Evolutionary conservation across 352 stramenopile species (phyloP).

Genomic region (Pythium biforme): DNA sequence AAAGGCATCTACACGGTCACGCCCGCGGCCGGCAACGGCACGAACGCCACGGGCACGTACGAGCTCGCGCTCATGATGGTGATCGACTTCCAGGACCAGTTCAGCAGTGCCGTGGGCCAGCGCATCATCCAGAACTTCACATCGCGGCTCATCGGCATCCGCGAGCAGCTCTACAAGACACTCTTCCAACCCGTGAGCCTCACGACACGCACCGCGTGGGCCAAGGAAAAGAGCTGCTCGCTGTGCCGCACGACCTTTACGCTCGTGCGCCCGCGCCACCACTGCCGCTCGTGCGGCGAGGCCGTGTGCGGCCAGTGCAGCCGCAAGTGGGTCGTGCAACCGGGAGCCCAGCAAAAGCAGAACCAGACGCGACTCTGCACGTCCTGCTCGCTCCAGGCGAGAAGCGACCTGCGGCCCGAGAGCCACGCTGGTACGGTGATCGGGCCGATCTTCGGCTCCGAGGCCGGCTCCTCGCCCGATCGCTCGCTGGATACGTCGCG

Average conservation of each 20-base stretch:
- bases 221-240: conserved; percentile 54
- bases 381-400: conserved; percentile 71
- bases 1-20: conserved; percentile 76
- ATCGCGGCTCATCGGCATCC: conserved; percentile 72
- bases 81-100: conserved; percentile 85
- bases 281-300: conserved; percentile 81
- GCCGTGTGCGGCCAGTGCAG: conserved; percentile 82
- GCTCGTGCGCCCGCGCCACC: conserved; percentile 70
- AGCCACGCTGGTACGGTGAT: not conserved
- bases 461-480: conserved; percentile 31
- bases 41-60: conserved; percentile 47
- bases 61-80: conserved; percentile 86
- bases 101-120: conserved; percentile 47
- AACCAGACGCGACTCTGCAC: conserved; percentile 78
- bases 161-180: conserved; percentile 82
- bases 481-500: conserved; percentile 10
- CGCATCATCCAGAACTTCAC: conserved; percentile 83
- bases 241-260: conserved; percentile 72
- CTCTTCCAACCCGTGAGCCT: conserved; percentile 73
- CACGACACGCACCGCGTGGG: conserved; percentile 57
- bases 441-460: conserved; percentile 9
- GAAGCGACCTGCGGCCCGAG: conserved; percentile 49
- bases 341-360: conserved; percentile 44
- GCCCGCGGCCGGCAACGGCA: conserved; percentile 23
- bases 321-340: conserved; percentile 78